Evolutionary conservation across 2,329 filamentous ascomycete species (phyloP).

Genomic region (Claviceps sp.): DNA sequence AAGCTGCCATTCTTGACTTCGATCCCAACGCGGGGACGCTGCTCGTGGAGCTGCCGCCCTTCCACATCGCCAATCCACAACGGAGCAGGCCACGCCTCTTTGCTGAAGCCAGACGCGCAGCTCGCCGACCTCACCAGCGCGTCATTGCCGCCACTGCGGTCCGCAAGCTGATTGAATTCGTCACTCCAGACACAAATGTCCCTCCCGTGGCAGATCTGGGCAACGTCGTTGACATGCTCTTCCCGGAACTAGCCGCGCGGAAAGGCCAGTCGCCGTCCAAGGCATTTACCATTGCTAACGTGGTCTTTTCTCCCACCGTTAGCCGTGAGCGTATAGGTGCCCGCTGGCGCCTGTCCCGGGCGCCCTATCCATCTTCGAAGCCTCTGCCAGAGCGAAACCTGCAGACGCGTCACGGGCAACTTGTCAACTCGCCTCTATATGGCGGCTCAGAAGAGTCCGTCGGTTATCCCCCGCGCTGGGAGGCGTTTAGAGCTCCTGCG

Average conservation of each 20-base stretch:
- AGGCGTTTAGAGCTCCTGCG: constrained; percentile 18
- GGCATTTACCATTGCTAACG: constrained; percentile 26
- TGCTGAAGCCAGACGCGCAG: constrained; percentile 10
- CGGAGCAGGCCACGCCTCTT: constrained; percentile 9
- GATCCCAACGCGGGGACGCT: constrained; percentile 34
- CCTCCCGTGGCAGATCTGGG: constrained; percentile 30
- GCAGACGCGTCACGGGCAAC: constrained; percentile 9
- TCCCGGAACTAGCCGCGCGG: constrained; percentile 27
- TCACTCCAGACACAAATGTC: constrained; percentile 33
- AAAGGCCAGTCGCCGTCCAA: constrained; percentile 15
- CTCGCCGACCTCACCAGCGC: constrained; percentile 23
- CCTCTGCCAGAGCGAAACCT: constrained; percentile 17
- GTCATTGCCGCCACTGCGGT: constrained; percentile 32
- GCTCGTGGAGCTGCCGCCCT: constrained; percentile 29
- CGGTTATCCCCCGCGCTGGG: constrained; percentile 11
- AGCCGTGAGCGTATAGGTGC: constrained; percentile 6
- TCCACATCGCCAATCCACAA: constrained; percentile 7
- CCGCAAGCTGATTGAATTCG: constrained; percentile 34
- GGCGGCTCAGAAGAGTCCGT: constrained; percentile 3
- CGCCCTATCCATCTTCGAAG: constrained; percentile 28
- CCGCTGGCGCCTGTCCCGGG: constrained; percentile 32
- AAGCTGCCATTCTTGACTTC: constrained; percentile 32
- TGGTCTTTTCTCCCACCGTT: constrained; percentile 23
- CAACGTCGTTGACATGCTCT: constrained; percentile 31
- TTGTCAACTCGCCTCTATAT: constrained; percentile 2